Base-by-base conservation (phyloP, 805 yeast species). In the Zygosaccharomyces lentus region DNA sequence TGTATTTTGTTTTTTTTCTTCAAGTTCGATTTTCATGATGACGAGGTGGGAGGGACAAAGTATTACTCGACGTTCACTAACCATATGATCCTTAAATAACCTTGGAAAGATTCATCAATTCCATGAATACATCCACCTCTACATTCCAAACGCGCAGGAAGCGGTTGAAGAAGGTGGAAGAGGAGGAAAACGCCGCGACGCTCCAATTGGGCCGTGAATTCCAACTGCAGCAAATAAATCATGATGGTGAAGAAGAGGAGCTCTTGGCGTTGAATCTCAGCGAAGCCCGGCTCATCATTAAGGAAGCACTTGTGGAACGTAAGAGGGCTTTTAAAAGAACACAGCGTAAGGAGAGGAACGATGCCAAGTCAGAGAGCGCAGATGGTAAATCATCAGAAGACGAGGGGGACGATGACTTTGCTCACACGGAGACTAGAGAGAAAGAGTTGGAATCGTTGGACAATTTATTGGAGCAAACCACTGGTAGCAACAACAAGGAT, bases 201-300 rank as follows among this genome's bases (percentile, higher is more conserved):
- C 75, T 93, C 56, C 84, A 85, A 60, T 76, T 93, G 46, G 99
- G 99, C 8, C 91, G 96, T 23, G 99, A 93, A 69, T 93, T 93
- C 62, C 90, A 83, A 57, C 67, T 84, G 43, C 78, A 77, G 27
- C 97, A 90, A 64, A 68, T 82, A 30, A 83, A 87, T 52, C 90
- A 90, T 64, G 81, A 81, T 43, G 96, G 96, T 15, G 79, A 80
- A 48, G 79, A 77, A 46, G 83, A 81, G 47, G 86, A 82, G 51
- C 74, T 93, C 48, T 84, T 87, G 51, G 87, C 98, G 1, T 73
- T 93, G 55, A 91, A 90, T 66, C 70, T 90, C 39, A 83, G 95
- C 23, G 98, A 93, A 61, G 90, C 98, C 0, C 74, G 98, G 52
- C 76, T 93, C 46, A 73, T 93, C 57, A 87, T 93, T 52, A 82